Evolutionary conservation across 352 stramenopile genomes (phyloP).

Genomic region (Phytophthora ramorum): DNA sequence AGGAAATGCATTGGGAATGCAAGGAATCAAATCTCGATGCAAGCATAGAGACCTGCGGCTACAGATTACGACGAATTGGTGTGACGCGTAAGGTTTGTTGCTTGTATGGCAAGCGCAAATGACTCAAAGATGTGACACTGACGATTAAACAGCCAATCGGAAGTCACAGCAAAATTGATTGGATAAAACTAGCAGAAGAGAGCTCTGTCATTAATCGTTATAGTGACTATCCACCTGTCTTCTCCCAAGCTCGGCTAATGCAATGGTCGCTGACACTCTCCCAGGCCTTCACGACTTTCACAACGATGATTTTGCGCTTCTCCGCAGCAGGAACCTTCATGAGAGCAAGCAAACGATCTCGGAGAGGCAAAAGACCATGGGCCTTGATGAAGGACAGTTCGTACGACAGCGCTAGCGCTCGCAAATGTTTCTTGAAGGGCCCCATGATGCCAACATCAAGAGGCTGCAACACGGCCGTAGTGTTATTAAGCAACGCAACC

Average conservation of each 20-base stretch:
- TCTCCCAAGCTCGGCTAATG: neutral
- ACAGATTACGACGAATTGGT: too few relatives aligned
- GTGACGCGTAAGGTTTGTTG: too few relatives aligned
- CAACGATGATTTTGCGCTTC: constrained; percentile 20
- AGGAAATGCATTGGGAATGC: too few relatives aligned
- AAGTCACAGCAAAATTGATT: too few relatives aligned
- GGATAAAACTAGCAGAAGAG: too few relatives aligned
- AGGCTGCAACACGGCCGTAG: constrained; percentile 29
- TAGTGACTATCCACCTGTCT: too few relatives aligned
- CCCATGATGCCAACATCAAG: constrained; percentile 40
- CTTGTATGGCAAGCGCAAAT: too few relatives aligned
- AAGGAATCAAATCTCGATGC: too few relatives aligned
- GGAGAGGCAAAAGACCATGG: constrained; percentile 1
- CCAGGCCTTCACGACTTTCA: constrained; percentile 22
- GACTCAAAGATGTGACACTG: too few relatives aligned
- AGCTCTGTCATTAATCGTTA: too few relatives aligned
- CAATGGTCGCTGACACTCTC: constrained; percentile 11
- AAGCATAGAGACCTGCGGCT: too few relatives aligned
- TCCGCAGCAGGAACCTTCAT: constrained; percentile 2
- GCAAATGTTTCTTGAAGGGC: constrained; percentile 35
- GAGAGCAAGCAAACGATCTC: constrained; percentile 18
- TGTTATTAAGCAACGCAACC: constrained; percentile 26
- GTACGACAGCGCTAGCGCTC: constrained; percentile 8
- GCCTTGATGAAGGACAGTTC: constrained; percentile 7
- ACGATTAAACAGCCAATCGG: too few relatives aligned